These are phyloP conservation scores for Acacia acuminata DNA, from an alignment of 306 rosid genomes.

Conservation along the genomic window DNA sequence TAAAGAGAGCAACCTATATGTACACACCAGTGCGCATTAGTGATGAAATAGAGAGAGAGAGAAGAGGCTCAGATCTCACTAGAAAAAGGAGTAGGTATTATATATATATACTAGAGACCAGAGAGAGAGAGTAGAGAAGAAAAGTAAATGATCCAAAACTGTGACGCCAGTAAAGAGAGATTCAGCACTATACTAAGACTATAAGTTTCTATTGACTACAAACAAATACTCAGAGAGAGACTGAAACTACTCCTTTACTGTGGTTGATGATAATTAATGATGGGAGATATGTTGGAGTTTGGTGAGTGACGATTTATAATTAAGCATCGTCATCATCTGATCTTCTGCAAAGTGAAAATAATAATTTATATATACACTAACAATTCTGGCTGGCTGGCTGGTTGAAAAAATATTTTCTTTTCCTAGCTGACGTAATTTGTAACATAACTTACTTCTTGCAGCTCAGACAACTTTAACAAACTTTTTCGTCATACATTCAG, in stretches of 20 bases:
- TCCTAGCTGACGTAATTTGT: conserved; percentile 21
- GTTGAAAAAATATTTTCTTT: background rate
- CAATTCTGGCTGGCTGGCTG: conserved; percentile 16
- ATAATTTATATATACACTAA: background rate
- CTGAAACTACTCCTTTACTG: conserved; percentile 20
- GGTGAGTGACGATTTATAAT: conserved; percentile 21
- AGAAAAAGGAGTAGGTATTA: conserved; percentile 38
- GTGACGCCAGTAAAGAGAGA: conserved; percentile 48
- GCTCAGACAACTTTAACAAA: conserved; percentile 52
- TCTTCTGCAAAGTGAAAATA: conserved; percentile 10
- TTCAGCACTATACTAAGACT: conserved; percentile 15
- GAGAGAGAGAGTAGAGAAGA: conserved; percentile 35
- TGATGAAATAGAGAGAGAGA: conserved; percentile 33
- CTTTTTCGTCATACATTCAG: conserved; percentile 50
- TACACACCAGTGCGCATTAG: conserved; percentile 21
- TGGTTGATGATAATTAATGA: conserved; percentile 27
- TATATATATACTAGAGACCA: background rate
- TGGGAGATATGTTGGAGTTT: conserved; percentile 31
- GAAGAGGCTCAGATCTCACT: conserved; percentile 42
- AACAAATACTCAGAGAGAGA: conserved; percentile 32
- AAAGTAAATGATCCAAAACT: conserved; percentile 47
- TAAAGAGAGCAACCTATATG: conserved; percentile 41
- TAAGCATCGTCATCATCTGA: conserved; percentile 10
- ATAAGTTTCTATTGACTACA: background rate
- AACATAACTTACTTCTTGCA: conserved; percentile 42